A percentile compares a stretch with the other conserved stretches of the same genome.
Evolutionary conservation across 1,284 basidiomycete genomes (phyloP).

Genomic region (Pseudozyma hubeiensis): DNA sequence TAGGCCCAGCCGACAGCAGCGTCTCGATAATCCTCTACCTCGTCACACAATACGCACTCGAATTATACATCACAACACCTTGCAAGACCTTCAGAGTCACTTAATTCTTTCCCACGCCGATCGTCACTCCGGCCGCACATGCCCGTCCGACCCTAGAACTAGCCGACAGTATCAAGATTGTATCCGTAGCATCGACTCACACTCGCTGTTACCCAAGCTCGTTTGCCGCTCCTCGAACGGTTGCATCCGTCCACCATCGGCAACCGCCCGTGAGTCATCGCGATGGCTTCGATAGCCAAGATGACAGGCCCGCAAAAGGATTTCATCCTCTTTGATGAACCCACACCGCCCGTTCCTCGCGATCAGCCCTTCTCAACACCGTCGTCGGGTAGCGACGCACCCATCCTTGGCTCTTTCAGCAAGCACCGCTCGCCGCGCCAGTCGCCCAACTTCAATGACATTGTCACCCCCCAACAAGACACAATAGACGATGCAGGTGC

Average conservation of each 20-base stretch:
- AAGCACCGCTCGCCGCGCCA: slow-evolving; percentile 48
- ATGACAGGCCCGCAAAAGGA: slow-evolving; percentile 42
- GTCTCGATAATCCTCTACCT: no score
- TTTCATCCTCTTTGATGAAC: slow-evolving; percentile 61
- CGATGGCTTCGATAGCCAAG: slow-evolving; percentile 12
- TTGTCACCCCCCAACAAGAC: slow-evolving; percentile 16
- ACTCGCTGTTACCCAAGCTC: no score
- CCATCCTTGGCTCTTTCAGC: slow-evolving; percentile 21
- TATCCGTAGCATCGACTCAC: background rate
- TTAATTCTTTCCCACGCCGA: background rate
- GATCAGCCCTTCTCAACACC: slow-evolving; percentile 5
- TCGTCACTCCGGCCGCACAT: background rate
- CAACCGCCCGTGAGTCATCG: background rate
- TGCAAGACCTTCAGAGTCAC: background rate
- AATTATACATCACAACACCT: no score
- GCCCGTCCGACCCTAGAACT: background rate
- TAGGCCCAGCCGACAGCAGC: no score
- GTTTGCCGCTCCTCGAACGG: no score
- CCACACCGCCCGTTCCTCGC: slow-evolving; percentile 8
- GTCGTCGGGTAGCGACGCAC: slow-evolving; percentile 11
- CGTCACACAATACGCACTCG: no score
- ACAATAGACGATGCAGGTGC: slow-evolving; percentile 25
- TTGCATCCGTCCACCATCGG: no score
- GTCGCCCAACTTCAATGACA: slow-evolving; percentile 49
- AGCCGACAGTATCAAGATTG: background rate